A percentile compares a stretch with the other conserved stretches of the same genome.
Conservation (phyloP, 768 basidiomycete genomes). For the Xerocomus spinulosus region DNA sequence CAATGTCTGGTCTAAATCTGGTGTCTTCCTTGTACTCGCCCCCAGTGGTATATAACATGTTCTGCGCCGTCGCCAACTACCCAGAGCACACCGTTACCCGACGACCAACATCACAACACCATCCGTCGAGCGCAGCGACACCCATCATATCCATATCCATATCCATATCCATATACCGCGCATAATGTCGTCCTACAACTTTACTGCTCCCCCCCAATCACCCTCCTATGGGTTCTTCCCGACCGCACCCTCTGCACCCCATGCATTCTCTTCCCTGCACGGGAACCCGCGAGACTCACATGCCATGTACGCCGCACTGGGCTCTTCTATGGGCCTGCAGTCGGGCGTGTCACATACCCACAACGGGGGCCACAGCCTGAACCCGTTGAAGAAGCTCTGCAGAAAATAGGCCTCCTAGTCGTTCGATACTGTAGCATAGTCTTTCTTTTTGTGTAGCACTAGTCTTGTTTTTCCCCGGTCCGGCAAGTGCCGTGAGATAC, state of each 20-base stretch:
- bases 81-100: slow-evolving; percentile 2
- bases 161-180: too few relatives aligned
- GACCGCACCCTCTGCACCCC: slow-evolving; percentile 47
- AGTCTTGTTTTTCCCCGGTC: too few relatives aligned
- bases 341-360: slow-evolving; percentile 21
- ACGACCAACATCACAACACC: slow-evolving; percentile 11
- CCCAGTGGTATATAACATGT: slow-evolving; percentile 27
- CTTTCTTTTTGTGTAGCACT: too few relatives aligned
- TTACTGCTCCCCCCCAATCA: slow-evolving; percentile 43
- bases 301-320: slow-evolving; percentile 52
- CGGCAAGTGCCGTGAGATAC: slow-evolving; percentile 25
- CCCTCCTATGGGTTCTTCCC: slow-evolving; percentile 62
- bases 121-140: too few relatives aligned
- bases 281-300: slow-evolving; percentile 60
- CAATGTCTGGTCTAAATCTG: slow-evolving; percentile 15
- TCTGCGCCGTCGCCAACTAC: slow-evolving; percentile 1
- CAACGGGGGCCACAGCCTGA: slow-evolving; percentile 24
- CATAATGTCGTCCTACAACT: slow-evolving; percentile 43
- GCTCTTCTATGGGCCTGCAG: slow-evolving; percentile 26
- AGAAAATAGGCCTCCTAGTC: slow-evolving; percentile 21
- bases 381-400: slow-evolving; percentile 36
- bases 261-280: slow-evolving; percentile 53
- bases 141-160: too few relatives aligned
- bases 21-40: slow-evolving; percentile 27
- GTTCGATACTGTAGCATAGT: slow-evolving; percentile 31